Evolutionary conservation across 164 flowering plant species (phyloP), one percentile per base, ranked within the genome.

Genomic region (Liriodendron chinense): DNA sequence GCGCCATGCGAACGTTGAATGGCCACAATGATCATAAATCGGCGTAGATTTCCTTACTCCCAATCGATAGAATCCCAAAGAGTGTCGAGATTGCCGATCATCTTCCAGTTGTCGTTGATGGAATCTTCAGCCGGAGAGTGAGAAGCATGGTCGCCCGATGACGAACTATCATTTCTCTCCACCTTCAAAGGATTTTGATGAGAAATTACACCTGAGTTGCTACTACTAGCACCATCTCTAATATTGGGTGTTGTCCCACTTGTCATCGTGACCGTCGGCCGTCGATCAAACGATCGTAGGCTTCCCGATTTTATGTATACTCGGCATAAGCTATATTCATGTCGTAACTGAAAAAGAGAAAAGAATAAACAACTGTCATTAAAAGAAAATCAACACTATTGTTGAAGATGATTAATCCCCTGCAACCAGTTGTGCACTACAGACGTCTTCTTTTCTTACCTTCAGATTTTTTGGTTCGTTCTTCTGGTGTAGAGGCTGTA

Each of bases 201-300:
- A 71, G 79, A 48, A 34, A 34, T 34, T 70, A 12, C 34, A 21
- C 68, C 56, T 20, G 18, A 34, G 7, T 18, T 62, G n/a, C 75
- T 73, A 47, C 75, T 21, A 10, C 57, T 47, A 22, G 43, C 43
- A 3, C 43, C 43, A 4, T 34, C 69, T 1, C 18, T 20, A 26
- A 13, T 50, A 21, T 9, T 21, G 13, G 71, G 16, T 12, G 7
- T 21, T 69, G 71, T 28, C 25, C 7, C n/a, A 1, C 69, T 2
- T 25, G 20, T 16, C 18, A 16, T 16, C 59, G 18, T 16, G 43
- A 73, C 84, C 1, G 77, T 12, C 16, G 92, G 94, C 7, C 94
- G 89, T 53, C 94, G 87, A 75, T 92, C 97, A 65, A 92, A 92
- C 48, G 92, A 86, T 70, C 89, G 76, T 65, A 74, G 77, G 71